phyloP scores from a whole-genome alignment of 176 grass and related monocot species.

The Tillandsia fasciculata region DNA sequence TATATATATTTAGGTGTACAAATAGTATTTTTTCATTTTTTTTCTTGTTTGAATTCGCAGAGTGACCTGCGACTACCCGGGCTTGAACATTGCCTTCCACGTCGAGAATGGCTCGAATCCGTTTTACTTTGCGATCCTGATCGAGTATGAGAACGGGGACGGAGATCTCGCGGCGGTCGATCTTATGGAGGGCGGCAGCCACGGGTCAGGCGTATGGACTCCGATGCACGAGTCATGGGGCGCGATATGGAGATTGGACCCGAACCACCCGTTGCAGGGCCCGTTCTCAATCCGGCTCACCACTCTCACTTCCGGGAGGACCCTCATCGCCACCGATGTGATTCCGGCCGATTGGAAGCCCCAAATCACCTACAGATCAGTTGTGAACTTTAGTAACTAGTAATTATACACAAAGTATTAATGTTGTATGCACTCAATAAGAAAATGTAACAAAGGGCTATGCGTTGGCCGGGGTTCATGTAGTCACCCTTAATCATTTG shows the following conservation, averaged over 20 bases:
- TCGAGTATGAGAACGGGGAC: conserved; percentile 41
- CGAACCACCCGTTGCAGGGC: conserved; percentile 40
- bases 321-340: conserved; percentile 45
- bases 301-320: conserved; percentile 55
- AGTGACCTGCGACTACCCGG: conserved; percentile 33
- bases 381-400: conserved; percentile 24
- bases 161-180: conserved; percentile 42
- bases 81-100: conserved; percentile 27
- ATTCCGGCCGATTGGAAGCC: conserved; percentile 77
- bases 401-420: too few relatives aligned
- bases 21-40: too few relatives aligned
- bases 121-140: conserved; percentile 34
- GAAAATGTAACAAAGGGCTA: too few relatives aligned
- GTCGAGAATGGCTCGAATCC: conserved; percentile 45
- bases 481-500: too few relatives aligned
- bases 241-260: conserved; percentile 55
- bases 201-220: conserved; percentile 2
- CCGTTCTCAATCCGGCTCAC: conserved; percentile 78
- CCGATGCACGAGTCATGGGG: conserved; percentile 73
- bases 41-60: conserved; percentile 3
- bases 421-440: too few relatives aligned
- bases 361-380: conserved; percentile 57
- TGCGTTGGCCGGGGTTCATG: too few relatives aligned
- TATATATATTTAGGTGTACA: too few relatives aligned
- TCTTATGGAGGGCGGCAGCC: conserved; percentile 27